Evolutionary conservation across 2,329 filamentous ascomycete genomes (phyloP).

Genomic region (Pseudogymnoascus sp.): DNA sequence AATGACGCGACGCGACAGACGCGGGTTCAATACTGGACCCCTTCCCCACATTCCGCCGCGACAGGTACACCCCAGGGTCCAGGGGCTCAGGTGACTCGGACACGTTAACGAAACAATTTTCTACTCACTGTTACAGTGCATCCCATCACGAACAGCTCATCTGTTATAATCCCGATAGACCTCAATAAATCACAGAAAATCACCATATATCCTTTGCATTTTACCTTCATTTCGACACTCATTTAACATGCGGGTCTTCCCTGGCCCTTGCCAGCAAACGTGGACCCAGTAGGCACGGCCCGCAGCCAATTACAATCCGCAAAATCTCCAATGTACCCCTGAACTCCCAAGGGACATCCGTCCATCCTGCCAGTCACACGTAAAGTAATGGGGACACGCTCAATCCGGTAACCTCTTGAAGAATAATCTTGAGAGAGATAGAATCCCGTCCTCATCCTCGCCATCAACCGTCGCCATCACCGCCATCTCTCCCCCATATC

Average conservation of each 20-base stretch:
- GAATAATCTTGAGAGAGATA: not conserved
- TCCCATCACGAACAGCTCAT: not conserved
- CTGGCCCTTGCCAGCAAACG: not conserved
- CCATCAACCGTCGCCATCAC: not conserved
- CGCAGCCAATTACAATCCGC: not conserved
- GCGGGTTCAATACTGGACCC: not conserved
- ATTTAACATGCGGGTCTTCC: not conserved
- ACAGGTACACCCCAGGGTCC: constrained; percentile 5
- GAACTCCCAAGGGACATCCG: not conserved
- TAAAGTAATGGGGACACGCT: constrained; percentile 2
- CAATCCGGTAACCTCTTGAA: not conserved
- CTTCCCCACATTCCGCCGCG: not conserved
- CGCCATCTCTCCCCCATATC: not conserved
- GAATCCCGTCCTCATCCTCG: not conserved
- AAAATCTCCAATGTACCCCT: constrained; percentile 3
- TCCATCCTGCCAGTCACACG: constrained; percentile 1
- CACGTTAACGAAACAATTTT: not conserved
- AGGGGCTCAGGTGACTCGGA: constrained; percentile 1
- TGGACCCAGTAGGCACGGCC: not conserved
- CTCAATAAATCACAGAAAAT: not conserved
- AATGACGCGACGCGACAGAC: constrained; percentile 2
- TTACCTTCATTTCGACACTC: constrained; percentile 5
- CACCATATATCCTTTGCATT: not conserved
- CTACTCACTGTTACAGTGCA: not conserved
- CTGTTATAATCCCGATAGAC: not conserved